Evolutionary conservation across 495 filamentous ascomycete genomes (phyloP), one percentile per base, ranked within the genome.

Genomic region (Aspergillus hancockii): DNA sequence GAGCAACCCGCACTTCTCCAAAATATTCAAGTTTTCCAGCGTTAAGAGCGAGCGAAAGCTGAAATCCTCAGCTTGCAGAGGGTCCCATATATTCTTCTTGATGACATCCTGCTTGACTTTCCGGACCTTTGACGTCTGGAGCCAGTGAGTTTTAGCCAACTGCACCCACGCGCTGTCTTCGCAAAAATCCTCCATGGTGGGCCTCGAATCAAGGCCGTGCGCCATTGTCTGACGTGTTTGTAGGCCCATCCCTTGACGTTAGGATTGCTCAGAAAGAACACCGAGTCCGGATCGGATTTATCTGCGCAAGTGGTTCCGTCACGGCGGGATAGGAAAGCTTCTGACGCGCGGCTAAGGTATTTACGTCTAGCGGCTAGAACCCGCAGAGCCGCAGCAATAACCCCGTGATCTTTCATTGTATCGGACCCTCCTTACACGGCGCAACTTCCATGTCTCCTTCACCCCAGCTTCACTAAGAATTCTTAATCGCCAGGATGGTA

Each of bases 81-180:
- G 80, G 75, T 94, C 92, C 91, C 94, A 99, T 43, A 99, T 87
- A 63, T 93, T 90, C 62, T 83, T 82, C 76, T 96, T 94, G 63
- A 98, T 78, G 54, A 93, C 85, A 59, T 95, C 90, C 38, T 87
- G 85, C 78, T 90, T 94, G 67, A 91, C 88, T 78, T 89, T 95
- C 59, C 73, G 74, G 60, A 85, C 75, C 69, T 88, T 89, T 10
- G 76, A 71, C 5, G 73, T 72, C 71, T 86, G 87, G 58, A 93
- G 78, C 94, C 94, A 99, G 73, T 95, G 81, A 65, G 88, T 84
- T 63, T 87, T 83, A 54, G 94, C 95, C 58, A 96, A 79, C 66
- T 88, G 84, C 65, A 89, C 88, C 82, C 92, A 96, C 65, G 86
- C 82, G 70, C 82, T 89, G 67, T 93, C 90, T 62, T 88, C 89